Base-by-base conservation (phyloP, 108 stramenopile genomes). In the Schizochytrium sp. region DNA sequence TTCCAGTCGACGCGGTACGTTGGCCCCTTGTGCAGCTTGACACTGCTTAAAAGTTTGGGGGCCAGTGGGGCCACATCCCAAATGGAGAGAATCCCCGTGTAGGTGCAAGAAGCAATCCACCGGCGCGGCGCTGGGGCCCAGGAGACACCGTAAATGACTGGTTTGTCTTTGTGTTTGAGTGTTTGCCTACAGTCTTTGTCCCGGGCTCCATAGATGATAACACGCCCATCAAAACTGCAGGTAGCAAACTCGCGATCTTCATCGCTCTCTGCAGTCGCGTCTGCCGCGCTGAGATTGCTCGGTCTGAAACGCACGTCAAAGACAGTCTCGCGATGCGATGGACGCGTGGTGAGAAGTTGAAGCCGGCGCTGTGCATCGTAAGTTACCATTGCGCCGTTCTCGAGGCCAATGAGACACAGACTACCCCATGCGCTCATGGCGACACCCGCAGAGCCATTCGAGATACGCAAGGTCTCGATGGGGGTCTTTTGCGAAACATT, bases 221-320 rank as follows among this genome's bases (percentile, higher is more conserved):
- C 51, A 3, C 51, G 45, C 0, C 76, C 76, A 53, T 83, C 76
- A 34, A 83, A 83, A 45, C 76, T 83, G 51, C 76, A 83, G 19
- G 76, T 53, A 0, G 76, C 76, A 23, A 83, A 83, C 3, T 53
- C 45, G 25, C 51, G 76, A 23, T 53, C 51, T 18, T 28, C 48
- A 53, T 53, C 76, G 0, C 21, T 57, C 55, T 57, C 63, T 8
- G 63, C 25, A 12, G 63, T 69, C 25, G 63, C 41, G 34, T 8
- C 41, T 0, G 21, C 63, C 8, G 18, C 25, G 21, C 8, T 23
- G 25, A 23, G 8, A 10, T 18, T 18, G 25, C 34, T 69, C 12
- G 76, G 76, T 21, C 76, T 43, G 48, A 53, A 83, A 0, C 51
- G 45, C n/a, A 83, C 76, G 76, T 83, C 76, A 83, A 83, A 83